These are phyloP conservation scores for Neurospora sp. DNA, from an alignment of 495 filamentous ascomycete species.

Conservation along the genomic window DNA sequence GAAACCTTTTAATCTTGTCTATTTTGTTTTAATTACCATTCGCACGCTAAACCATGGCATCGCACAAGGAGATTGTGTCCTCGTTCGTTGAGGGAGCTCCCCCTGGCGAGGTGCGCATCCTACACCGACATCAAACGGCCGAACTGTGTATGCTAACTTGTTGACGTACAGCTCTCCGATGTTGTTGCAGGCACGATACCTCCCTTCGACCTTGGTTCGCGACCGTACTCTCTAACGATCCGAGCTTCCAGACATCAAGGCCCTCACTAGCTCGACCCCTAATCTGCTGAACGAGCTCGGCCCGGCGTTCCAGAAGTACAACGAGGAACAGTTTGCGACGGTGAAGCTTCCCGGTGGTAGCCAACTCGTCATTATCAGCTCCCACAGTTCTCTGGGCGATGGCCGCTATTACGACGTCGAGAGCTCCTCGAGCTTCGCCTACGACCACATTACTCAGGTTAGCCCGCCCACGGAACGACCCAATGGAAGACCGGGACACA, in stretches of 20 bases:
- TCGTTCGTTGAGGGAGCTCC: constrained; percentile 92
- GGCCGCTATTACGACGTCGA: constrained; percentile 84
- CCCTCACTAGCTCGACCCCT: constrained; percentile 62
- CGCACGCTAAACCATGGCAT: constrained; percentile 20
- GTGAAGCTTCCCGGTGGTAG: constrained; percentile 81
- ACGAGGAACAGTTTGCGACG: constrained; percentile 82
- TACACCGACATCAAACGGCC: neutral
- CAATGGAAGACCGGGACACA: neutral
- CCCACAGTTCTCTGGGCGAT: constrained; percentile 67
- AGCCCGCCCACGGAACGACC: neutral
- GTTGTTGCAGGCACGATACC: constrained; percentile 64
- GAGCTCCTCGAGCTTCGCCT: constrained; percentile 72
- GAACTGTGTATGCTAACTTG: constrained; percentile 9
- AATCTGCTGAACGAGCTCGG: constrained; percentile 56
- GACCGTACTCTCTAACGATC: constrained; percentile 1
- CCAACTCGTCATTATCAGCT: constrained; percentile 76
- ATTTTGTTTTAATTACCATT: neutral
- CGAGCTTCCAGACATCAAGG: constrained; percentile 66
- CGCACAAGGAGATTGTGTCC: constrained; percentile 54
- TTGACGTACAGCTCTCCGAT: constrained; percentile 59
- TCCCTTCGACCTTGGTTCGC: neutral
- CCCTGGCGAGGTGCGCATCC: constrained; percentile 77
- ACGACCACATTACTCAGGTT: constrained; percentile 78
- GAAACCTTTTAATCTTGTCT: neutral
- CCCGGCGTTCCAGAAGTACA: constrained; percentile 89